These are phyloP conservation scores for Serendipita sp. DNA, from an alignment of 768 basidiomycete species.

Conservation along the genomic window DNA sequence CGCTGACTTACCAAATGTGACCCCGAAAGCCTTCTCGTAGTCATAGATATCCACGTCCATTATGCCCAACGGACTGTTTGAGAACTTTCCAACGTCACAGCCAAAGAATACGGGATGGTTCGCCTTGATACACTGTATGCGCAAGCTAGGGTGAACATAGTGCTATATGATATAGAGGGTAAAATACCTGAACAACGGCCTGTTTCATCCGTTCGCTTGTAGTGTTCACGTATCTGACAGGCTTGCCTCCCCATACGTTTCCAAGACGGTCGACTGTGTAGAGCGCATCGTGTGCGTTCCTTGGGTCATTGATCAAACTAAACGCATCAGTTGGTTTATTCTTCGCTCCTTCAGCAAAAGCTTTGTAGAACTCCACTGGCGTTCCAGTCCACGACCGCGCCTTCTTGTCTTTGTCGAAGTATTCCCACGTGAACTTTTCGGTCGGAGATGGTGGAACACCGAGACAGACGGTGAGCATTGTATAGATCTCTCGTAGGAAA, in stretches of 20 bases:
- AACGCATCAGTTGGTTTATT: slow-evolving; percentile 55
- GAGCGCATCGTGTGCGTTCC: slow-evolving; percentile 64
- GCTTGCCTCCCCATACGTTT: slow-evolving; percentile 77
- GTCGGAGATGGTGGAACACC: slow-evolving; percentile 70
- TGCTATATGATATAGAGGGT: neutral
- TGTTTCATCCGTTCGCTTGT: slow-evolving; percentile 67
- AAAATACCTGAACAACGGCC: slow-evolving; percentile 50
- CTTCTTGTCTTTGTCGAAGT: slow-evolving; percentile 67
- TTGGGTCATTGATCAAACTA: slow-evolving; percentile 89
- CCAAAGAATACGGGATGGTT: slow-evolving; percentile 90
- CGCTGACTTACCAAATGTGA: neutral
- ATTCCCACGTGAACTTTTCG: slow-evolving; percentile 72
- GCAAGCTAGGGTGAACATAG: neutral
- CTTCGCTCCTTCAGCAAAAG: slow-evolving; percentile 15
- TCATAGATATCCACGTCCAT: slow-evolving; percentile 78
- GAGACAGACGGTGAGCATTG: slow-evolving; percentile 67
- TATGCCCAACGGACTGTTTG: slow-evolving; percentile 51
- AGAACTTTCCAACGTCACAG: slow-evolving; percentile 86
- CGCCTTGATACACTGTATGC: slow-evolving; percentile 52
- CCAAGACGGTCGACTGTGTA: slow-evolving; percentile 90
- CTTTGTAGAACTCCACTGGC: slow-evolving; percentile 61
- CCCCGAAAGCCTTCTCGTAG: slow-evolving; percentile 36
- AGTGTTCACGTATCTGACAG: slow-evolving; percentile 83
- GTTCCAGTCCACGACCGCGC: slow-evolving; percentile 62
- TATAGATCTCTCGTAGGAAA: slow-evolving; percentile 71